Evolutionary conservation across 495 filamentous ascomycete species (phyloP).

Genomic region (Pyrenula aspistea): DNA sequence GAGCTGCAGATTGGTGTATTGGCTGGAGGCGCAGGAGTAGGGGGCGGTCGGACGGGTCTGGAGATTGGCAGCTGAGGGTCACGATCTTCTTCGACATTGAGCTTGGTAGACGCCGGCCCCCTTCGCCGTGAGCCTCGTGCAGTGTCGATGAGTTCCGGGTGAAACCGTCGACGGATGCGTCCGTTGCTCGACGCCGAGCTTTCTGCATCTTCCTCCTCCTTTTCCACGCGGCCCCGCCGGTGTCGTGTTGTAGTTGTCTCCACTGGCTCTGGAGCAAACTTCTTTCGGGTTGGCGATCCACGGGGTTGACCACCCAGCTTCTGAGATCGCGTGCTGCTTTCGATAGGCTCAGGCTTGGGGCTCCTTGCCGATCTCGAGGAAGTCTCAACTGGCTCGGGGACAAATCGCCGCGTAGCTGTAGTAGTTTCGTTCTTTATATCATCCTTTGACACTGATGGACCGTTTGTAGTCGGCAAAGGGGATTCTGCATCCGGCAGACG

Average conservation of each 20-base stretch:
- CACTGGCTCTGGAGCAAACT: constrained; percentile 17
- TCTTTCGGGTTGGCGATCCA: constrained; percentile 11
- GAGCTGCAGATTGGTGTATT: constrained; percentile 17
- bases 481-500: constrained; percentile 21
- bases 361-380: constrained; percentile 42
- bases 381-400: constrained; percentile 59
- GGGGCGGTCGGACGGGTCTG: constrained; percentile 1
- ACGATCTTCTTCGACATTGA: constrained; percentile 16
- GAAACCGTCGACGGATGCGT: constrained; percentile 30
- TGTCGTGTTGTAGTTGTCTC: constrained; percentile 17
- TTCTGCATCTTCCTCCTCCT: constrained; percentile 1
- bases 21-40: constrained; percentile 7
- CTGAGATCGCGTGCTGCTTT: constrained; percentile 10
- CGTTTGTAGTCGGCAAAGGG: constrained; percentile 25
- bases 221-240: not conserved
- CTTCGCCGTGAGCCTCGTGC: constrained; percentile 34
- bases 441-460: constrained; percentile 8
- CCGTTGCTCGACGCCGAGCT: constrained; percentile 1
- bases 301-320: constrained; percentile 8
- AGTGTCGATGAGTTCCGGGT: constrained; percentile 47
- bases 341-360: constrained; percentile 33
- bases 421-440: constrained; percentile 17
- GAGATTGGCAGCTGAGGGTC: constrained; percentile 4
- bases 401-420: constrained; percentile 35
- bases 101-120: constrained; percentile 13